Base-by-base conservation (phyloP, 2,329 filamentous ascomycete species). In the Ilyonectria mors-panacis region DNA sequence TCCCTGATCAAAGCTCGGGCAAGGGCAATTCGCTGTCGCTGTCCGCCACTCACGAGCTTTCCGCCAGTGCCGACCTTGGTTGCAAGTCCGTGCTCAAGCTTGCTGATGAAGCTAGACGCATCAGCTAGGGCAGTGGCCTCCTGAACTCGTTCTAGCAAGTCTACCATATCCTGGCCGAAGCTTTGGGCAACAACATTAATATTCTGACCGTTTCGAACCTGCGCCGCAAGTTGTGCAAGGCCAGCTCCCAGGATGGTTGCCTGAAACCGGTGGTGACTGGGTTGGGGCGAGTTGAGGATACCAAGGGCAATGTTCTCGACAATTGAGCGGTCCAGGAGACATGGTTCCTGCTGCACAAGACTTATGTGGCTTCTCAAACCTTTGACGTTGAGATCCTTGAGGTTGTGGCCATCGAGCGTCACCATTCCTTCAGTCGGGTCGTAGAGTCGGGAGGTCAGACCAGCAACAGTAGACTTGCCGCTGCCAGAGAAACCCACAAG, bases 1-100 rank as follows among this genome's bases (percentile, higher is more conserved):
- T 90, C 83, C 4, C 85, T 82, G 33, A 91, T 84, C 15, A 91
- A 78, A 19, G 86, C 87, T 28, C 88, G 81, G 1, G 89, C 88
- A 6, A 91, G 81, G 8, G 88, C 87, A 59, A 91, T 82, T 6
- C 89, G 82, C 73, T 91, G 89, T 58, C 87, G 85, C 73, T 91
- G 89, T 1, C 89, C 89, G 60, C 89, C 88, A 54, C 86, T 88
- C 35, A 91, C 81, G 6, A 88, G 81, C 39, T 83, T 85, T 28
- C 88, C 88, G 12, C 82, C 83, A 7, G 83, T 81, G 3, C 89
- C 89, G 2, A 89, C 85, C 4, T 83, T 75, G 0, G 87, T 87
- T 39, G 82, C 84, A 17, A 87, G 86, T 0, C 89, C 88, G 45
- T 86, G 78, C 54, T 90, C 85, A 2, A 89, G 83, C 1, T 78